Evolutionary conservation across 2,329 filamentous ascomycete species (phyloP), one percentile per base, ranked within the genome.

Genomic region (Emergomyces orientalis): DNA sequence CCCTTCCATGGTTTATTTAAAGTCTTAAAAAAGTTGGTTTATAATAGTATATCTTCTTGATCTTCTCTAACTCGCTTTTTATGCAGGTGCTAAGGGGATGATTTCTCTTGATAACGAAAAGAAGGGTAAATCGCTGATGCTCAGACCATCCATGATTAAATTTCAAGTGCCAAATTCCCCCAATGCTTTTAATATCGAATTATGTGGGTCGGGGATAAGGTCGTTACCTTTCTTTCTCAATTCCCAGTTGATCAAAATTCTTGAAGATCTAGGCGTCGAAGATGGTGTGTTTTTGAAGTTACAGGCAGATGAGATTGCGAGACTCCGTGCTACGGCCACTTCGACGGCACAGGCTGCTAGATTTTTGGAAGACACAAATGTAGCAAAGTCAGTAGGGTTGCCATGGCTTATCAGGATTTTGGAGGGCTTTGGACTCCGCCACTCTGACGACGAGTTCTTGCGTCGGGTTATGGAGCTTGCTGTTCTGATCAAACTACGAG

Each of bases 101-200:
- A 79, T 94, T 0, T 84, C 88, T 0, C 74, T 93, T 0, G 89
- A 95, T 68, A 76, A 79, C 11, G 76, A 79, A 1, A 77, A 92
- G 0, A 1, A 68, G 0, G 88, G 86, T 0, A 80, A 82, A 37
- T 71, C 79, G 1, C 78, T 96, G 47, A 77, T 78, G 34, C 76
- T 95, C 25, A 83, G 91, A 1, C 75, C 80, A 0, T 93, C 89
- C 4, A 96, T 96, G 91, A 79, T 84, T 62, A 96, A 96, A 68
- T 96, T 94, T 66, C 71, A 89, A 88, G 64, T 92, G 88, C 59
- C 62, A 52, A 47, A 65, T 25, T 64, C 67, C 3, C 13, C 5
- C 5, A 25, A 22, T 37, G 52, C 30, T n/a, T 66, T 56, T 27
- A 68, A 70, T 59, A 71, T 71, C 27, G 69, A 71, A 54, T 66